Conservation (phyloP, 768 basidiomycete genomes). For the Pleurotus platypus region DNA sequence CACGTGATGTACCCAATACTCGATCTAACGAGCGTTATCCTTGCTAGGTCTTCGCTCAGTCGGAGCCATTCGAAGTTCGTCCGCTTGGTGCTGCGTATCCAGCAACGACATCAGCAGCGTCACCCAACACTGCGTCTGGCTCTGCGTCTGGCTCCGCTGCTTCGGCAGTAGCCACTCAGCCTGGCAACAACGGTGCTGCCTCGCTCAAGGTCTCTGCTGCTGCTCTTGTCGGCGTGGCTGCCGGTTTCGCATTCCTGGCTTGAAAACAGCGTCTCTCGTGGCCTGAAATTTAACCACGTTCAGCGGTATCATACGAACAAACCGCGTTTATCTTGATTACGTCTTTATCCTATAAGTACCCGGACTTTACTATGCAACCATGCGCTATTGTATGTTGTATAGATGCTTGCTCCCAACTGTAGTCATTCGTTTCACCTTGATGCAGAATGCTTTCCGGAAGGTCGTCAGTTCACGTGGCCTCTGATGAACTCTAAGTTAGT, state of each 20-base stretch:
- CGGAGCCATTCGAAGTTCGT: conserved; percentile 59
- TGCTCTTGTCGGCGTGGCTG: conserved; percentile 10
- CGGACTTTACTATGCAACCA: not conserved
- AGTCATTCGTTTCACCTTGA: not conserved
- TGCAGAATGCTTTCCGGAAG: no score
- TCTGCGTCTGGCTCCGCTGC: conserved; percentile 21
- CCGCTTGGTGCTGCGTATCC: conserved; percentile 53
- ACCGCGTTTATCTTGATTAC: not conserved
- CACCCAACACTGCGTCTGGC: conserved; percentile 19
- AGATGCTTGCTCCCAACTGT: not conserved
- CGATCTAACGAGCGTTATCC: not conserved
- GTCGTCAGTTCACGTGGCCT: no score
- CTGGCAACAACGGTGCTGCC: conserved; percentile 8
- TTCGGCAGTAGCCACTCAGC: conserved; percentile 9
- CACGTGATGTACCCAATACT: not conserved
- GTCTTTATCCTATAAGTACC: no score
- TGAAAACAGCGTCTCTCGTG: not conserved
- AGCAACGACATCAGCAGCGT: conserved; percentile 25
- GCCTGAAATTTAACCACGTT: not conserved
- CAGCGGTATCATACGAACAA: not conserved
- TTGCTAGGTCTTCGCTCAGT: conserved; percentile 51
- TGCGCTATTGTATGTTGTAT: not conserved
- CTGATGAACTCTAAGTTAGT: no score
- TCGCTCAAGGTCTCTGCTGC: conserved; percentile 4
- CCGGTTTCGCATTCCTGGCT: conserved; percentile 8